Evolutionary conservation across 2,329 filamentous ascomycete species (phyloP), one percentile per base, ranked within the genome.

Genomic region (Tolypocladium sp.): DNA sequence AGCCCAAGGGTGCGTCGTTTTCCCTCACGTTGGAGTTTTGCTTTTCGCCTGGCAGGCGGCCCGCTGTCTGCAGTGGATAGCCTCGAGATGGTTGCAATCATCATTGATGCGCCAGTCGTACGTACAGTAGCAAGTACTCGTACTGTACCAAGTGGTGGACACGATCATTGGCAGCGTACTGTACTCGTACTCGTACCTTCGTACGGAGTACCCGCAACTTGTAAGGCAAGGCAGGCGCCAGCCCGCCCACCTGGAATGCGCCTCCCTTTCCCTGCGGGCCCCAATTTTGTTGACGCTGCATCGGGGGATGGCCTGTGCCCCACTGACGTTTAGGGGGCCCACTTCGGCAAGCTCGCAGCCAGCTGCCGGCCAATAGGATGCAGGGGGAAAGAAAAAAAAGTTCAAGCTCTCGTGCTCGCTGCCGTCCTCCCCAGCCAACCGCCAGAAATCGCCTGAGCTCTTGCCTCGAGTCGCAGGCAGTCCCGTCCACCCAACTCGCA

Each of bases 361-460:
- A 69, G 63, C 59, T 63, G 55, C 64, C 63, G 64, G 59, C 73
- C 73, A 74, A 74, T 74, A 60, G 65, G 62, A 63, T 59, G 58
- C 56, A 52, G 58, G 62, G 67, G 65, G 68, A 69, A 68, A 64
- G 65, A 67, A 68, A 71, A 72, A 73, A 74, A 73, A 70, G 66
- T 71, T 68, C 59, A 63, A 73, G 70, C 70, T 72, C 69, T 72
- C 64, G 69, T 71, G 70, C 69, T 66, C 63, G 63, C 63, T 65
- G 59, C 63, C 55, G 60, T 61, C 56, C 58, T 62, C 64, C 62
- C 64, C 64, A 59, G 64, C 65, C 66, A 64, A 64, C 63, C 62
- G 65, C 63, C 61, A 64, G 56, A 58, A 64, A 62, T 65, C 62
- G 65, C 63, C 64, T 65, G 63, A 66, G 63, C 62, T 63, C 58